Evolutionary conservation across 2,329 filamentous ascomycete species (phyloP), one percentile per base, ranked within the genome.

Genomic region (Myriosclerotinia scirpicola): DNA sequence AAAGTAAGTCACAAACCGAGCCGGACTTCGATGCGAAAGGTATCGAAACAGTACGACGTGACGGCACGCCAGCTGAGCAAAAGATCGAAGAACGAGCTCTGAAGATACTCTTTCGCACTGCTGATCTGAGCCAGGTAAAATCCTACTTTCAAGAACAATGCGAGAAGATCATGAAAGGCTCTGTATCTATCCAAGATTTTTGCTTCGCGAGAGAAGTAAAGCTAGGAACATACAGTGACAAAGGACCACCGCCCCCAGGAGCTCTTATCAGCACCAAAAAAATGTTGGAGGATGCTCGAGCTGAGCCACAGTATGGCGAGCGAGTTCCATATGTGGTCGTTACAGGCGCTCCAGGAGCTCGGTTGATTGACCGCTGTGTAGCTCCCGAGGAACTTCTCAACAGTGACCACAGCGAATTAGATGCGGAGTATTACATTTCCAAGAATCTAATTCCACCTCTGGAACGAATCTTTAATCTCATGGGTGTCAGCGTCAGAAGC

Each of bases 1-100:
- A 99, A 76, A 86, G 83, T 71, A 85, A 85, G 48, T 82, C 84
- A 20, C 95, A 99, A 75, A 80, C 77, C 11, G 87, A 88, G 71
- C 94, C 95, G 0, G 91, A 96, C 1, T 98, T 98, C 71, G 96
- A 99, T 76, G 96, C 95, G 67, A 99, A 99, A 78, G 95, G 96
- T 40, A 99, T 98, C 70, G 96, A 99, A 81, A 99, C 96, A 0
- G 94, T 99, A 9, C 88, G 96, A 1, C 87, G 95, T 59, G 95
- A 99, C 76, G 95, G 95, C 50, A 98, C 93, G 0, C 93, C 94
- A 0, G 94, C 93, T 0, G 92, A 97, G 78, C 94, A 98, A 76
- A 97, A 95, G 81, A 96, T 99, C 56, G 92, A 97, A 78, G 95
- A 98, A 77, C 95, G 92, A 73, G 90, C 91, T 0, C 82, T 99